phyloP scores from a whole-genome alignment of 345 rosid species.

The Cardiospermum halicacabum region DNA sequence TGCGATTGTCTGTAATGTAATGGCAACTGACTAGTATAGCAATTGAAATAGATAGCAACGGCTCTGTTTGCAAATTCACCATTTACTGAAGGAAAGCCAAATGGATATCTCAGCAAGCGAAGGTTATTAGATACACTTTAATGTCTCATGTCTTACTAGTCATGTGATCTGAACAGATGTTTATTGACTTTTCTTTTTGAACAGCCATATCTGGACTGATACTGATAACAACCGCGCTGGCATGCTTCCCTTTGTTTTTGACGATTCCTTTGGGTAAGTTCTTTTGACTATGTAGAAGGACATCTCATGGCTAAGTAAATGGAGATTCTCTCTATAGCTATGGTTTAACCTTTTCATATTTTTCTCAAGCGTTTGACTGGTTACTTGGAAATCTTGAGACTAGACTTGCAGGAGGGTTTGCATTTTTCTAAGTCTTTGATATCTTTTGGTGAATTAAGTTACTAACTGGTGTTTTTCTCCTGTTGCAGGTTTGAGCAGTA shows the following conservation, averaged over 20 bases:
- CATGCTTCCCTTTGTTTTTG: constrained; percentile 97
- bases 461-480: constrained; percentile 4
- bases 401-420: not conserved
- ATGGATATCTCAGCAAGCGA: constrained; percentile 97
- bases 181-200: constrained; percentile 27
- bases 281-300: not conserved
- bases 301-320: constrained; percentile 8
- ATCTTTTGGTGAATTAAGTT: not conserved
- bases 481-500: constrained; percentile 91
- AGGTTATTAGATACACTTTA: constrained; percentile 41
- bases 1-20: constrained; percentile 14
- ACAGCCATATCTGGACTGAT: constrained; percentile 95
- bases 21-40: constrained; percentile 26
- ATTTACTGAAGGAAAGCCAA: constrained; percentile 94
- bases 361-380: not conserved
- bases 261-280: constrained; percentile 87
- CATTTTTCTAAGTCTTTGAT: not conserved
- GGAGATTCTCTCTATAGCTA: not conserved
- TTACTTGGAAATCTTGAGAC: constrained; percentile 1
- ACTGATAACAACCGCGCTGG: constrained; percentile 89
- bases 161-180: constrained; percentile 5
- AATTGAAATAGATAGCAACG: constrained; percentile 83
- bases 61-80: constrained; percentile 99
- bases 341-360: not conserved
- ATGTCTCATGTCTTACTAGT: not conserved